These are phyloP conservation scores for Fusarium praegraminearum DNA, from an alignment of 2,329 filamentous ascomycete species.

Conservation along the genomic window DNA sequence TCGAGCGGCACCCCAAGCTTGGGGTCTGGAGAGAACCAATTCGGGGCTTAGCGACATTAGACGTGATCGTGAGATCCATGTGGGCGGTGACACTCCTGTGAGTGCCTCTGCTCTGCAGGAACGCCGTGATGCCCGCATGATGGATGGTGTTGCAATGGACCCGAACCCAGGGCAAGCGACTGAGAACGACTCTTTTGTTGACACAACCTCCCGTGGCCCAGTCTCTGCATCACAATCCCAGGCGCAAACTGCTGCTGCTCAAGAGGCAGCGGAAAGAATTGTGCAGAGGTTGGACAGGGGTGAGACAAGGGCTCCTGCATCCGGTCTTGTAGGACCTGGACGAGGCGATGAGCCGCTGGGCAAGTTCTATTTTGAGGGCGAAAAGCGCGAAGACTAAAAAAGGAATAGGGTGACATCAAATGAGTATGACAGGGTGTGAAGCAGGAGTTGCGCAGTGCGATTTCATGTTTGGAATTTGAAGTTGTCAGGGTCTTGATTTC, in stretches of 20 bases:
- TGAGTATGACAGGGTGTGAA: background rate
- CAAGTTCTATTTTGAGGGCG: constrained; percentile 71
- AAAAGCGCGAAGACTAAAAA: constrained; percentile 39
- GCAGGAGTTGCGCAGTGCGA: background rate
- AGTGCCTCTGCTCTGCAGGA: constrained; percentile 63
- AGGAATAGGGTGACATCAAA: background rate
- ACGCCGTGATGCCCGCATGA: constrained; percentile 71
- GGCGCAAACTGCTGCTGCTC: constrained; percentile 42
- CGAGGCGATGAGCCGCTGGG: constrained; percentile 63
- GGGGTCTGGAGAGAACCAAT: constrained; percentile 63
- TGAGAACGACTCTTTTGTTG: constrained; percentile 68
- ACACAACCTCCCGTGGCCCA: constrained; percentile 72
- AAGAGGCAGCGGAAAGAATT: constrained; percentile 74
- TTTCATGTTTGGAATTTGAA: constrained; percentile 1
- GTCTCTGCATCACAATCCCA: constrained; percentile 56
- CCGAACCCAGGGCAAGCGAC: constrained; percentile 61
- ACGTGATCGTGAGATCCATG: constrained; percentile 52
- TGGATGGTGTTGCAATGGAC: constrained; percentile 74
- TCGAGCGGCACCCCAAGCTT: constrained; percentile 58
- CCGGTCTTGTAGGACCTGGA: constrained; percentile 59
- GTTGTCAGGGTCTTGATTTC: background rate
- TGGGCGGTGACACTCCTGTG: constrained; percentile 57
- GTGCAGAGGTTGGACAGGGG: constrained; percentile 68
- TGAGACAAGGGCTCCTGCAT: constrained; percentile 55
- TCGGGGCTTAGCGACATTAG: constrained; percentile 64